These are phyloP conservation scores for Clavispora carvajalis DNA, from an alignment of 805 yeast genomes.

Conservation along the genomic window DNA sequence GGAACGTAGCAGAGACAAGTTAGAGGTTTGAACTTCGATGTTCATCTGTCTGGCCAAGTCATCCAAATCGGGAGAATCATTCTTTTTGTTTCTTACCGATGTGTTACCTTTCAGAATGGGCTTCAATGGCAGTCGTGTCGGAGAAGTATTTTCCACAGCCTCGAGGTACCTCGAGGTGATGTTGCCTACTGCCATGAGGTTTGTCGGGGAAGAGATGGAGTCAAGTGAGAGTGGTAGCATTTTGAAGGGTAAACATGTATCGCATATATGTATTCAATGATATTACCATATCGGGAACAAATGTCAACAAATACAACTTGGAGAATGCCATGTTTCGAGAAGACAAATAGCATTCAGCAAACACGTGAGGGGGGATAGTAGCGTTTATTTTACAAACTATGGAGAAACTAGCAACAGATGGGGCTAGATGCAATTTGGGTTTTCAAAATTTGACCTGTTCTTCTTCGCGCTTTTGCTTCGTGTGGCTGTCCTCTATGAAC, in stretches of 20 bases:
- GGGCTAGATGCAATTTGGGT: background rate
- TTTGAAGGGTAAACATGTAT: background rate
- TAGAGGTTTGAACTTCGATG: conserved; percentile 20
- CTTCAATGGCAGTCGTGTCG: conserved; percentile 25
- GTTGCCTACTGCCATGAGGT: conserved; percentile 21
- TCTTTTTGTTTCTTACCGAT: conserved; percentile 8
- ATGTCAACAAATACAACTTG: conserved; percentile 1
- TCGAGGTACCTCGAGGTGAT: conserved; percentile 34
- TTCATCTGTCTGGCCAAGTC: conserved; percentile 34
- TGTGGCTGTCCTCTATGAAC: conserved; percentile 19
- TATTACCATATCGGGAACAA: conserved; percentile 3
- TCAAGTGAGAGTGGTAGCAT: conserved; percentile 11
- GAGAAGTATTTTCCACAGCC: conserved; percentile 23
- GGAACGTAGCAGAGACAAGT: conserved; percentile 24
- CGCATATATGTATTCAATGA: background rate
- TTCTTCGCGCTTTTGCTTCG: conserved; percentile 5
- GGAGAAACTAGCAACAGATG: background rate
- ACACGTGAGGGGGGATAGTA: background rate
- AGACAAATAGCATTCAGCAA: background rate
- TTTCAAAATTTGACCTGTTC: too few species aligned
- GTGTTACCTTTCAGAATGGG: conserved; percentile 15
- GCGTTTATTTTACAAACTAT: background rate
- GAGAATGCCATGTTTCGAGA: background rate
- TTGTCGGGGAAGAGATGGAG: conserved; percentile 16
- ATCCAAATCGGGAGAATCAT: conserved; percentile 30